These are phyloP conservation scores for Phaffia rhodozyma DNA, from an alignment of 1,284 basidiomycete species.

Conservation along the genomic window DNA sequence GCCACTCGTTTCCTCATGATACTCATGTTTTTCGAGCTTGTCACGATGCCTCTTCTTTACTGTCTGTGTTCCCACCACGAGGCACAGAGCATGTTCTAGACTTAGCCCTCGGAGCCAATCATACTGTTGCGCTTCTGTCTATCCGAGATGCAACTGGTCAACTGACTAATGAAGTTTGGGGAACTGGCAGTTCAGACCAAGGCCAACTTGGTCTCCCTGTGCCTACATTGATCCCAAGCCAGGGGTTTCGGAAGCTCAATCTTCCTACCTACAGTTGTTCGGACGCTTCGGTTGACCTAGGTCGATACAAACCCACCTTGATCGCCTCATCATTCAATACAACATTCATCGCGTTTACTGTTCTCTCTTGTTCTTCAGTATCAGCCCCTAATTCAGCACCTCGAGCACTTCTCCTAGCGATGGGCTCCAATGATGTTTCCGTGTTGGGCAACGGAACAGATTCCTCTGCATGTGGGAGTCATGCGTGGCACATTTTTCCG, in stretches of 20 bases:
- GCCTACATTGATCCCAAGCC: too few relatives aligned
- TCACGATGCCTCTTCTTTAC: not conserved
- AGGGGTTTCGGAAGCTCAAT: not conserved
- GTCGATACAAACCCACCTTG: conserved; percentile 26
- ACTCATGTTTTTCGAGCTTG: too few relatives aligned
- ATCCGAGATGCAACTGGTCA: not conserved
- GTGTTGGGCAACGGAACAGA: conserved; percentile 51
- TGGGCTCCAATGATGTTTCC: conserved; percentile 72
- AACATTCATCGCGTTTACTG: conserved; percentile 46
- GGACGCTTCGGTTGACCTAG: conserved; percentile 31
- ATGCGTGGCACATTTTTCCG: conserved; percentile 20
- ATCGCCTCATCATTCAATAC: conserved; percentile 71
- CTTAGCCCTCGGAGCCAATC: conserved; percentile 16
- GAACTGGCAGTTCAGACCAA: not conserved
- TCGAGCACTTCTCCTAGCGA: conserved; percentile 49
- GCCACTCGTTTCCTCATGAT: too few relatives aligned
- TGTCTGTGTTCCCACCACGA: conserved; percentile 5
- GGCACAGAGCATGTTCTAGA: not conserved
- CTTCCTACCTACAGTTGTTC: conserved; percentile 3
- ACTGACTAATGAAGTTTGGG: conserved; percentile 1
- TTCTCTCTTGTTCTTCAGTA: conserved; percentile 6
- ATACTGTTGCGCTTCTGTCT: conserved; percentile 1
- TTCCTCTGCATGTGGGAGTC: conserved; percentile 19
- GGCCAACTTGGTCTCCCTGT: conserved; percentile 7
- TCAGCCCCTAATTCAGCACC: conserved; percentile 34